phyloP scores from a whole-genome alignment of 1,284 basidiomycete genomes.

The Cronartium quercuum region DNA sequence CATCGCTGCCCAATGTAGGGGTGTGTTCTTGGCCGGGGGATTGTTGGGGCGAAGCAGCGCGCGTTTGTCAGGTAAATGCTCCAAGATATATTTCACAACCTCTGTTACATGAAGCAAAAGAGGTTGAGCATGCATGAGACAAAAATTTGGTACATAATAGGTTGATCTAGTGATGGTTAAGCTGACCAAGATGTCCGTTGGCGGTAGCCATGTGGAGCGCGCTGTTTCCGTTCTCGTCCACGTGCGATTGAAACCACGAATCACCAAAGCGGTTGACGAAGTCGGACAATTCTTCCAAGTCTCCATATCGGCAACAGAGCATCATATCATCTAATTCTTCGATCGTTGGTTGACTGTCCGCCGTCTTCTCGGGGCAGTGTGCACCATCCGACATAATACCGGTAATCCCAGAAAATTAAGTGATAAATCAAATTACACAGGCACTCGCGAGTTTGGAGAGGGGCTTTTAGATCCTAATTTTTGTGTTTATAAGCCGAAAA shows the following conservation, averaged over 20 bases:
- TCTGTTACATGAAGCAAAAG: background rate
- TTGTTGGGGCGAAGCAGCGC: constrained; percentile 10
- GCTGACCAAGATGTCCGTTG: constrained; percentile 76
- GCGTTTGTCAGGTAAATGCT: constrained; percentile 5
- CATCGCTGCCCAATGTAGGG: constrained; percentile 79
- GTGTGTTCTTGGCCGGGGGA: constrained; percentile 51
- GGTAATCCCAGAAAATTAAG: no score
- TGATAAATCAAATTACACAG: no score
- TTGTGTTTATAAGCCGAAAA: no score
- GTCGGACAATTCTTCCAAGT: constrained; percentile 64
- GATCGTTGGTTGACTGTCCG: constrained; percentile 38
- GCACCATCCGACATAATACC: no score
- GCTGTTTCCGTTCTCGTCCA: constrained; percentile 70
- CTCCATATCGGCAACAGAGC: constrained; percentile 76
- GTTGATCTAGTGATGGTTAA: background rate
- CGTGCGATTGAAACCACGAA: constrained; percentile 55
- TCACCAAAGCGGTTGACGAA: constrained; percentile 62
- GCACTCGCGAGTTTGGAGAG: no score
- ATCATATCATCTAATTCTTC: constrained; percentile 70
- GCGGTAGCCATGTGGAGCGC: constrained; percentile 74
- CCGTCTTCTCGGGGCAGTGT: no score
- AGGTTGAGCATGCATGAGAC: background rate
- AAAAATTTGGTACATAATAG: background rate
- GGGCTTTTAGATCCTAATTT: no score
- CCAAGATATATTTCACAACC: constrained; percentile 24